Evolutionary conservation across 2,329 filamentous ascomycete genomes (phyloP).

Genomic region (Fusarium sterilihyphosum): DNA sequence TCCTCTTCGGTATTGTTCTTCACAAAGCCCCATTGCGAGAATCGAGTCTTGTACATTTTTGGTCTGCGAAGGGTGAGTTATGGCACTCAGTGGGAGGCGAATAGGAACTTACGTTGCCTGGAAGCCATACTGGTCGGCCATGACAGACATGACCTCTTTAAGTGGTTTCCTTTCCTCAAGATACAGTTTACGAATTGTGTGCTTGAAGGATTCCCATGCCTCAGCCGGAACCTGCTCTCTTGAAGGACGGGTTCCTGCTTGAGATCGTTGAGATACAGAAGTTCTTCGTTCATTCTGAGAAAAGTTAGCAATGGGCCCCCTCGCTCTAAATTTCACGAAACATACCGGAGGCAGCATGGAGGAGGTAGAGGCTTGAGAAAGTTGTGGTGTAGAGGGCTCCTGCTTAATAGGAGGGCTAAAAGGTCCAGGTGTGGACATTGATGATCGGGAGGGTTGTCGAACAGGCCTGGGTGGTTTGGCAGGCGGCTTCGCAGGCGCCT

Average conservation of each 20-base stretch:
- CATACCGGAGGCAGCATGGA: constrained; percentile 44
- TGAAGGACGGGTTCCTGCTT: constrained; percentile 49
- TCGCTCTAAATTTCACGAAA: background rate
- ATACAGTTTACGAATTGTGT: constrained; percentile 57
- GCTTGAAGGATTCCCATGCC: constrained; percentile 60
- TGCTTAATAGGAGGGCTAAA: constrained; percentile 44
- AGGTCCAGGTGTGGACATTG: constrained; percentile 33
- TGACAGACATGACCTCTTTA: constrained; percentile 63
- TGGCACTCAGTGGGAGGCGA: background rate
- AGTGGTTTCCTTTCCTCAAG: constrained; percentile 60
- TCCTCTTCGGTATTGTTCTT: constrained; percentile 66
- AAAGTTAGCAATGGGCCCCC: constrained; percentile 6
- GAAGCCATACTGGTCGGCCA: constrained; percentile 60
- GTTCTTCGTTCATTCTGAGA: constrained; percentile 43
- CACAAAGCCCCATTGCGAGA: constrained; percentile 64
- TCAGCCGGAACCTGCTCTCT: constrained; percentile 57
- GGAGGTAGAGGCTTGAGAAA: constrained; percentile 39
- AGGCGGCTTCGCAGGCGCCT: constrained; percentile 48
- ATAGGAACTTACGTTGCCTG: constrained; percentile 57
- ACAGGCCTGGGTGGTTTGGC: constrained; percentile 41
- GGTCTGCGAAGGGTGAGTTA: constrained; percentile 49
- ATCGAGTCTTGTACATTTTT: constrained; percentile 66
- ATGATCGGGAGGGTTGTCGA: constrained; percentile 39
- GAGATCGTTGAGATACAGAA: constrained; percentile 45
- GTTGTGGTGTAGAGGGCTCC: constrained; percentile 46